Conservation (phyloP, 2,329 filamentous ascomycete species). For the Aspergillus neoniger region DNA sequence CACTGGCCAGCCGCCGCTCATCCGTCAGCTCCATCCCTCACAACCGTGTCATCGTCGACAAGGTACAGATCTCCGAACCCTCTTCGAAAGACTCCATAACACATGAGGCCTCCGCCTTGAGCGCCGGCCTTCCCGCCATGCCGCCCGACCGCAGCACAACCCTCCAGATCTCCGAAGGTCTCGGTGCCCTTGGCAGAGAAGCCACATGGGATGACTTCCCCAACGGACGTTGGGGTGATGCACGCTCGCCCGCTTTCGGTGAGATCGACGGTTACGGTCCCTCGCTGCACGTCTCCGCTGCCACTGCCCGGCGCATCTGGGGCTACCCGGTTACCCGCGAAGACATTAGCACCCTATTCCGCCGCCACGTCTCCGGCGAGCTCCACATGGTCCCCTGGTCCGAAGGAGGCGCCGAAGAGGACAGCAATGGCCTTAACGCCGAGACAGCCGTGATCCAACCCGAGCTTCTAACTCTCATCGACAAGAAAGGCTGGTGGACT, state of each 20-base stretch:
- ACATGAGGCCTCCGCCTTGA: constrained; percentile 71
- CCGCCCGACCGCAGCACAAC: constrained; percentile 81
- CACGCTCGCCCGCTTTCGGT: constrained; percentile 87
- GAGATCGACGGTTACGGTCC: constrained; percentile 98
- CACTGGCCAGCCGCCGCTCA: constrained; percentile 61
- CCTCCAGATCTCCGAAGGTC: constrained; percentile 89
- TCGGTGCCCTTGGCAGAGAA: constrained; percentile 84
- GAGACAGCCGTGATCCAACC: constrained; percentile 81
- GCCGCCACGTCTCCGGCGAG: constrained; percentile 75
- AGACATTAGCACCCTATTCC: constrained; percentile 81
- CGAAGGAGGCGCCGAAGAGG: constrained; percentile 68
- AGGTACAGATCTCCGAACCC: constrained; percentile 39
- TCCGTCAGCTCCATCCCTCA: constrained; percentile 81
- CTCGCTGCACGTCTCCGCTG: constrained; percentile 86
- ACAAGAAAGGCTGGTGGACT: constrained; percentile 85
- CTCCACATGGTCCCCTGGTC: constrained; percentile 88
- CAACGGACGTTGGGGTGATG: constrained; percentile 93
- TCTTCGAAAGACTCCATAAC: constrained; percentile 40
- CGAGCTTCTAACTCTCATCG: constrained; percentile 74
- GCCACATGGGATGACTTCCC: constrained; percentile 99
- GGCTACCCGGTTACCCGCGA: constrained; percentile 68
- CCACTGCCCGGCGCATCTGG: constrained; percentile 82
- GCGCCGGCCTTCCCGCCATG: constrained; percentile 70
- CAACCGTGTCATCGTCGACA: constrained; percentile 82
- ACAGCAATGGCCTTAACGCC: constrained; percentile 51